phyloP scores from a whole-genome alignment of 176 grass and related monocot species.

The Coix lacrymajobi region DNA sequence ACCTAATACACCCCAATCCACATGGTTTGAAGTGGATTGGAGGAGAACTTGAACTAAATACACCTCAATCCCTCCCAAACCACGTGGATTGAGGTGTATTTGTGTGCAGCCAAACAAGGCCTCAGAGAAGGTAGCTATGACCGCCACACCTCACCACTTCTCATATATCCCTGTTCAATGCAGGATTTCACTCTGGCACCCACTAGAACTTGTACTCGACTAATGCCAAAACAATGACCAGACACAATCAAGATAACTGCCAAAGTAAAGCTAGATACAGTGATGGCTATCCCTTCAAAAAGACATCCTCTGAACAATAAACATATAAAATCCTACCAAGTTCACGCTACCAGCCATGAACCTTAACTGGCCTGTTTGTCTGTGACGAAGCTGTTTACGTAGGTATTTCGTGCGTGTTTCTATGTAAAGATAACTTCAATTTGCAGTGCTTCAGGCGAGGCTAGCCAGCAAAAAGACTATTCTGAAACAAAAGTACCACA shows the following conservation, averaged over 20 bases:
- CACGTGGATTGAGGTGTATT: no score
- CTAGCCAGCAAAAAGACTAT: not conserved
- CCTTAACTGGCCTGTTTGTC: not conserved
- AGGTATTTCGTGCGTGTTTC: not conserved
- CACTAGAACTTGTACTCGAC: slow-evolving; percentile 13
- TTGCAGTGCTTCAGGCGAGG: not conserved
- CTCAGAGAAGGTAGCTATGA: not conserved
- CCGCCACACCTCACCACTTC: not conserved
- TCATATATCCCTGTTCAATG: not conserved
- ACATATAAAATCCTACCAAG: not conserved
- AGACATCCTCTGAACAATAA: not conserved
- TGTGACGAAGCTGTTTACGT: not conserved
- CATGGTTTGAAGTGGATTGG: no score
- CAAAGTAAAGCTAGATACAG: slow-evolving; percentile 26
- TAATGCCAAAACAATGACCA: slow-evolving; percentile 3
- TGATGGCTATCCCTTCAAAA: not conserved
- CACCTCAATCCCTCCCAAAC: no score
- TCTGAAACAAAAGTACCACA: slow-evolving; percentile 18
- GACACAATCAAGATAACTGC: slow-evolving; percentile 1
- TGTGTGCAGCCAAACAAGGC: no score
- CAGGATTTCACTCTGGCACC: not conserved
- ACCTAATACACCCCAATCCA: no score
- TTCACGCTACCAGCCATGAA: not conserved
- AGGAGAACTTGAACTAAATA: no score
- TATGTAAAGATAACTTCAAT: not conserved